Evolutionary conservation across 192 early-diverging fungal species (phyloP), one percentile per base, ranked within the genome.

Genomic region (Mortierella alpina): DNA sequence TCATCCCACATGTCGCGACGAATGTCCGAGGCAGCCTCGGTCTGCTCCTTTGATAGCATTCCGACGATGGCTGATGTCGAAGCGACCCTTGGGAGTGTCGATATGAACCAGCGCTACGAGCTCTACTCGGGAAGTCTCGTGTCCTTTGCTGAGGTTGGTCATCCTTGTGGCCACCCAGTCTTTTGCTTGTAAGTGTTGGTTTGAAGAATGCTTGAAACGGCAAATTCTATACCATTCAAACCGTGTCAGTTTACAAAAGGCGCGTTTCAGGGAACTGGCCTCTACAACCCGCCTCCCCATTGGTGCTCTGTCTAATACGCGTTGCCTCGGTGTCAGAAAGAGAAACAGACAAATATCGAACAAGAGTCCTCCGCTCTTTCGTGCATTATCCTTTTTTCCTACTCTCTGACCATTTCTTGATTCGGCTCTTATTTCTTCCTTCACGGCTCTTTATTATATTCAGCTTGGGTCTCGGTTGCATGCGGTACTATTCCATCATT

Each of bases 401-500:
- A 63, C 51, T 58, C 10, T 56, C 6, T 44, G 52, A 55, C 6
- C 39, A n/a, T 55, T n/a, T 23, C 52, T 1, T 41, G 11, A 20
- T 61, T 20, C 45, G 41, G 42, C 56, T 39, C 14, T 59, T 42
- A 4, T 7, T 18, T 18, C 42, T 13, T 59, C 0, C 17, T 8
- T 17, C 18, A 52, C 51, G 22, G 17, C n/a, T 9, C 10, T 31
- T 17, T 6, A 31, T 39, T 55, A n/a, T 41, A 46, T 53, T 22
- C 23, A 71, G 69, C 41, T 58, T 81, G 13, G 77, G 77, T 22
- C 53, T 84, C 44, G 83, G 83, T 46, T 84, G 83, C 68, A 80
- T 84, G 66, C 61, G 83, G 14, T 84, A 84, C 67, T 84, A 81
- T 46, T 81, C 78, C 39, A 68, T 80, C 55, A 81, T 84, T 46